Percentiles rank a stretch among this genome's conserved stretches.
Evolutionary conservation across 139 green algal genomes (phyloP).

Genomic region (Haematococcus sp.): DNA sequence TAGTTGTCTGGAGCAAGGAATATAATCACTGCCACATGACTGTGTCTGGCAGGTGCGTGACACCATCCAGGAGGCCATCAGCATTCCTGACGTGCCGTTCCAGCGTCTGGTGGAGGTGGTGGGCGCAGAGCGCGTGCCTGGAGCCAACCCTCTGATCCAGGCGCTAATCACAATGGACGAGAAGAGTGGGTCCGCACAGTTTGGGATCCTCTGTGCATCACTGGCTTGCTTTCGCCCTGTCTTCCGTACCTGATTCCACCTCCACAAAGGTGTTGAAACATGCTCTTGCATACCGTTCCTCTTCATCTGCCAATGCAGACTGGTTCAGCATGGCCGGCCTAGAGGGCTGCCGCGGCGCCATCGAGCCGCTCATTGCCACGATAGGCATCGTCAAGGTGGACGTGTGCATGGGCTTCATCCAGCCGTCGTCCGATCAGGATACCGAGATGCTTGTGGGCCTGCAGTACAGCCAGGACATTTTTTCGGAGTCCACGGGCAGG

Average conservation of each 20-base stretch:
- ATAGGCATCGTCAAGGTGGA: conserved; percentile 6
- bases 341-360: too few species aligned
- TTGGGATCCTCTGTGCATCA: too few species aligned
- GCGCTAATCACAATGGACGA: background rate
- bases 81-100: too few species aligned
- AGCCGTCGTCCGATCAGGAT: background rate
- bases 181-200: too few species aligned
- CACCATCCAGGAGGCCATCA: conserved; percentile 4
- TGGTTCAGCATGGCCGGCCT: background rate
- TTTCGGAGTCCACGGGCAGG: too few species aligned
- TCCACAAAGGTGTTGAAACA: too few species aligned
- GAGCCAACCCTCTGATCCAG: background rate
- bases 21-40: too few species aligned
- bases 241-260: too few species aligned
- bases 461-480: background rate
- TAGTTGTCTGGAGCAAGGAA: too few species aligned
- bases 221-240: too few species aligned
- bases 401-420: background rate
- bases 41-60: background rate
- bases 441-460: background rate
- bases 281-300: too few species aligned
- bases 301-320: too few species aligned
- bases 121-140: background rate
- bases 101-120: background rate
- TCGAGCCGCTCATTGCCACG: background rate